Evolutionary conservation across 306 rosid genomes (phyloP).

Genomic region (Dryas drummondii): DNA sequence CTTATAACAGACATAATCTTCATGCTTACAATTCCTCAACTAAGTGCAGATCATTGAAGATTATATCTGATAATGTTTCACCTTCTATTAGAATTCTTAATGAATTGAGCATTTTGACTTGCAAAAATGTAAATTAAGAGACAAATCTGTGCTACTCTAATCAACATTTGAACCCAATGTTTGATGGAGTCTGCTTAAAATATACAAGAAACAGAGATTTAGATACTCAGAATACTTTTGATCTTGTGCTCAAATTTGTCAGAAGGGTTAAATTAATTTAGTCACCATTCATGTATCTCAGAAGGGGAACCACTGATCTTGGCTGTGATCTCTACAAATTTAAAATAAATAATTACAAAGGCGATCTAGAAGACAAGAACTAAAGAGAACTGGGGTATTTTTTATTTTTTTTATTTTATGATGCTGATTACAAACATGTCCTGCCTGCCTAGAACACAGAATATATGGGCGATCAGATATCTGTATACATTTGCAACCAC

Average conservation of each 20-base stretch:
- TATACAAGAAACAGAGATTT: not conserved
- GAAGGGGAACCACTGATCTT: not conserved
- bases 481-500: not conserved
- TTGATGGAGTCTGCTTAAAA: not conserved
- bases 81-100: constrained; percentile 2
- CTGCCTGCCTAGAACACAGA: not conserved
- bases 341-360: not conserved
- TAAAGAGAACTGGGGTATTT: not conserved
- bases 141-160: constrained; percentile 8
- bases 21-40: not conserved
- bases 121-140: not conserved
- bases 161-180: not conserved
- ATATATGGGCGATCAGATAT: constrained; percentile 4
- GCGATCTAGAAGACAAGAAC: not conserved
- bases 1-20: not conserved
- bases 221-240: not conserved
- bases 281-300: not conserved
- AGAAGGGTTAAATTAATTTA: not conserved
- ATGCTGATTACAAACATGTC: not conserved
- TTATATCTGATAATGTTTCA: not conserved
- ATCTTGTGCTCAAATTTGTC: not conserved
- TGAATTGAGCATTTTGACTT: constrained; percentile 13
- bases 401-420: too few species aligned
- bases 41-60: constrained; percentile 11
- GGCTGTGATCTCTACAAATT: not conserved